Conservation (phyloP, 768 basidiomycete genomes). For the Suillus sp. region DNA sequence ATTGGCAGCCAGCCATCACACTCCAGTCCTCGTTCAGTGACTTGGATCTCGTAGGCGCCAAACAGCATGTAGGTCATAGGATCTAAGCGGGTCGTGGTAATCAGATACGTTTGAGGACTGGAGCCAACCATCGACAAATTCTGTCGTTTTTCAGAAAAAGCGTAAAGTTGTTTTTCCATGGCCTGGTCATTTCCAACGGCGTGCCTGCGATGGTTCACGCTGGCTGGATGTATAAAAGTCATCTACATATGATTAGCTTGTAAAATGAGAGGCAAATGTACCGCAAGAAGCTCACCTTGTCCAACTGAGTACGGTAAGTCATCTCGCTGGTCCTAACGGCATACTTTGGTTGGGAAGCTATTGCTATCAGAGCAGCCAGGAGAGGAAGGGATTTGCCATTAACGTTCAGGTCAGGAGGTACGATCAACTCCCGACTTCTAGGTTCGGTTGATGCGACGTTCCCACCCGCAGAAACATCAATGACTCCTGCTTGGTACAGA, state of each 20-base stretch:
- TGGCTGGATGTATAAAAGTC: conserved; percentile 81
- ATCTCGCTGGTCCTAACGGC: conserved; percentile 73
- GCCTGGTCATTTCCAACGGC: conserved; percentile 24
- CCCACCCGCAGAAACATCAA: conserved; percentile 79
- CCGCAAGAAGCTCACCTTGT: conserved; percentile 61
- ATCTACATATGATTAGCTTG: conserved; percentile 42
- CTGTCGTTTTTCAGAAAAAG: conserved; percentile 82
- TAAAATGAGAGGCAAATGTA: conserved; percentile 9
- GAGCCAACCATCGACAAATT: conserved; percentile 58
- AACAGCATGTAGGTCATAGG: conserved; percentile 90
- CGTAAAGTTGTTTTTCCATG: conserved; percentile 72
- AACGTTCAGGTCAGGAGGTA: conserved; percentile 69
- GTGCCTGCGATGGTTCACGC: conserved; percentile 78
- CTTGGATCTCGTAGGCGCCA: conserved; percentile 77
- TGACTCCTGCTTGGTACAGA: conserved; percentile 77
- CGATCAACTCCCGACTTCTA: conserved; percentile 39
- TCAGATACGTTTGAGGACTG: conserved; percentile 64
- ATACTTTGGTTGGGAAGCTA: conserved; percentile 89
- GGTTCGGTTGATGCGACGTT: conserved; percentile 31
- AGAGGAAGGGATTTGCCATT: conserved; percentile 78
- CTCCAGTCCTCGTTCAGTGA: conserved; percentile 71
- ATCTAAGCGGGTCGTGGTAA: conserved; percentile 83
- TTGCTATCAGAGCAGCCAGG: conserved; percentile 79
- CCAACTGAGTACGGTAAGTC: conserved; percentile 71
- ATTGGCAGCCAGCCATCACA: conserved; percentile 93